Base-by-base conservation (phyloP, 1,284 basidiomycete species). In the Laetiporus sulphureus region DNA sequence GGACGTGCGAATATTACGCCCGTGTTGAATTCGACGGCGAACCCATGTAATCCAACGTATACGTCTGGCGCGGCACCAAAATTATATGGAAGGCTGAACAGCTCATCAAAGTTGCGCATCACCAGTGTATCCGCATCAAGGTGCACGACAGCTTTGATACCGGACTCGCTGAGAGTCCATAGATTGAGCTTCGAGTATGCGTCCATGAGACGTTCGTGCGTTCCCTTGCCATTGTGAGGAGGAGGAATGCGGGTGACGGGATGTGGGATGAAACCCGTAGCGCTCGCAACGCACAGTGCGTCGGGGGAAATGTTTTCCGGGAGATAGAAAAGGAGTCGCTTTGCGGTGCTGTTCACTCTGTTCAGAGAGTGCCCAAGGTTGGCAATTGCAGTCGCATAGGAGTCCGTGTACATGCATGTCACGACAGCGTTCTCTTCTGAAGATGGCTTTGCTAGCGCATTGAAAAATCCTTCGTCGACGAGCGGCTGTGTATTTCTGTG, bases 61-160 rank as follows among this genome's bases (percentile, higher is more conserved):
- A 70, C 59, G 47, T 71, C 68, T 1, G 68, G 68, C 2, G 66
- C 68, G 2, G 70, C 70, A 5, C 58, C 70, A 46, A 72, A 69
- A 25, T 56, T 53, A 55, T 62, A 71, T 10, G 68, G 68, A 2
- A 65, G 51, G 8, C 60, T 51, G 55, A 71, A 72, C 13, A 73
- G 58, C 56, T 73, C 69, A 51, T 71, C 67, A 44, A 73, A 66
- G 46, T 64, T 66, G 22, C 56, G 52, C n/a, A 56, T 58, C 16
- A 69, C 66, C 44, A 71, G 58, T 19, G 66, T 64, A 52, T 71
- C 68, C 15, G 63, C 66, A 46, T 71, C 69, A 35, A 72, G 51
- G 49, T 71, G 71, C 3, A 71, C 55, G 31, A 55, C 46, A 38
- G 46, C 27, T 21, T 36, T 19, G 16, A 19, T 8, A 32, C n/a